Evolutionary conservation across 2,329 filamentous ascomycete genomes (phyloP), one percentile per base, ranked within the genome.

Genomic region (Xylariaceae sp.): DNA sequence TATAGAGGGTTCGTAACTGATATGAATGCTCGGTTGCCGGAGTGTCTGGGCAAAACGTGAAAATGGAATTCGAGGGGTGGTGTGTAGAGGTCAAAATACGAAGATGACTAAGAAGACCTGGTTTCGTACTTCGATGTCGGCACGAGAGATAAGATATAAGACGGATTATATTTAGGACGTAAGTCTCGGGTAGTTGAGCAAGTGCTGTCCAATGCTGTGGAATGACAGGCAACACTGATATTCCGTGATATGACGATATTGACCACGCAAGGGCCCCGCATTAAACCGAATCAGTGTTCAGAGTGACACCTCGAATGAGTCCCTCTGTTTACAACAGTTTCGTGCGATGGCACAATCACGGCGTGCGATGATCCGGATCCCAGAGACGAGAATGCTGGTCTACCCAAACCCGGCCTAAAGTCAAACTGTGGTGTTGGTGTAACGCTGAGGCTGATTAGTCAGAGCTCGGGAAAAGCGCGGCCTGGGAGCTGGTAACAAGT

Each of bases 211-310:
- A 53, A 59, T 63, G 55, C 54, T 54, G 55, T 60, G 58, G 54
- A 58, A 52, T 54, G 49, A 47, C 22, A 27, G 22, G 7, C 22
- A 27, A 27, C 4, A 27, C 22, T 47, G 52, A 53, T 56, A 60
- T 57, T 61, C 52, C 55, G 55, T 58, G 44, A 49, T 59, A 63
- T 64, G 62, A 62, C 59, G 60, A 56, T 60, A 55, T 58, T 40
- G 47, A 48, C 45, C 45, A 52, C 51, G 47, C 53, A 54, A 56
- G 55, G 51, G 55, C 54, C 51, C 56, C 46, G 52, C 53, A 55
- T 53, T 53, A 51, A 39, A 40, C 33, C 47, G 33, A 45, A 31
- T 49, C 46, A 45, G 53, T 46, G 48, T 43, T 49, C 47, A 47
- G 22, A 53, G 52, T 48, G 49, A 44, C 50, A 53, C 51, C 52